These are phyloP conservation scores for Kuraishia molischiana DNA, from an alignment of 805 yeast species.

Conservation along the genomic window DNA sequence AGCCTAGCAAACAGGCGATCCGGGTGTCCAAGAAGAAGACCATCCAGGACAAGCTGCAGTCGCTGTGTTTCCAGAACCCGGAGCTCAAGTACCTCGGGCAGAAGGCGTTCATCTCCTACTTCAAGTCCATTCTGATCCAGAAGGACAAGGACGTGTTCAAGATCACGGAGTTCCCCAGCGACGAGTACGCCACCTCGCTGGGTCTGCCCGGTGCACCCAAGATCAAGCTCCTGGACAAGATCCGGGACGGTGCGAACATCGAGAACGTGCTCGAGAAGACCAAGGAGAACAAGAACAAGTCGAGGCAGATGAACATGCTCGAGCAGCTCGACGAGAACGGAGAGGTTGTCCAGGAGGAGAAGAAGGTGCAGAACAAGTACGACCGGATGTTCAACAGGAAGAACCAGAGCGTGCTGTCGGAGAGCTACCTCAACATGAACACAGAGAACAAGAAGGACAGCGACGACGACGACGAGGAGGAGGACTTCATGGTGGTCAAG, in stretches of 20 bases:
- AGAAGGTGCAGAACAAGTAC: conserved; percentile 70
- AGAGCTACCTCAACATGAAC: conserved; percentile 74
- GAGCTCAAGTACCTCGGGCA: conserved; percentile 90
- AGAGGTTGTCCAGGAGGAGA: conserved; percentile 30
- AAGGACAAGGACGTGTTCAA: conserved; percentile 81
- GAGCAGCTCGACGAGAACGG: conserved; percentile 57
- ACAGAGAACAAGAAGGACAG: conserved; percentile 25
- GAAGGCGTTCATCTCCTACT: conserved; percentile 89
- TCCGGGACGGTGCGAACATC: conserved; percentile 17
- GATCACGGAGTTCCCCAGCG: conserved; percentile 66
- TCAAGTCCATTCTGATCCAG: conserved; percentile 76
- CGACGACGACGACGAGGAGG: conserved; percentile 42
- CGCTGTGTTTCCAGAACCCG: conserved; percentile 85
- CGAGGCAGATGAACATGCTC: conserved; percentile 57
- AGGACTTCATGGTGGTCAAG: conserved; percentile 74
- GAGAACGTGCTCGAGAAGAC: conserved; percentile 27
- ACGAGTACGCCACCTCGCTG: conserved; percentile 74
- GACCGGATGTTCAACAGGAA: conserved; percentile 94
- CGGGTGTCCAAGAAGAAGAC: conserved; percentile 64
- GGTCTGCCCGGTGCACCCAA: conserved; percentile 97
- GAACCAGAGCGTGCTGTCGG: conserved; percentile 86
- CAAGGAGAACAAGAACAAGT: conserved; percentile 72
- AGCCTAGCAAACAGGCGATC: conserved; percentile 62
- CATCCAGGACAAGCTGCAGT: conserved; percentile 77
- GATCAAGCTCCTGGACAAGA: conserved; percentile 54